These are phyloP conservation scores for Tagetes erecta DNA, from an alignment of 129 eudicot genomes.

Conservation along the genomic window DNA sequence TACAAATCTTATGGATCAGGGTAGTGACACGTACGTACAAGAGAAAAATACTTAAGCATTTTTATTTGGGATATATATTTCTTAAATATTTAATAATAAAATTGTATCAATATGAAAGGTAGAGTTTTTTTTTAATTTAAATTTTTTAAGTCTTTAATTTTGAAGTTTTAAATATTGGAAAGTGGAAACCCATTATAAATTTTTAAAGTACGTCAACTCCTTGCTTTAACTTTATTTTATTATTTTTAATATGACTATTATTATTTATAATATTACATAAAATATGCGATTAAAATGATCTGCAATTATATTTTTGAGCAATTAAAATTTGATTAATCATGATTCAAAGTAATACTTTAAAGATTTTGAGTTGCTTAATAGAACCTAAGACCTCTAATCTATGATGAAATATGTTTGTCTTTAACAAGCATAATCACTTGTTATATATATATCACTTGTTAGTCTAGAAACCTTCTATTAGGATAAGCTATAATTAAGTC, in stretches of 20 bases:
- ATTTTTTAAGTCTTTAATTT: not conserved
- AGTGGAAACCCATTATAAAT: not conserved
- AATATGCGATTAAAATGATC: not conserved
- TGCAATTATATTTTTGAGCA: not conserved
- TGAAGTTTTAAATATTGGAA: not conserved
- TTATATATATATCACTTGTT: too few species aligned
- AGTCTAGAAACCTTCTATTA: too few species aligned
- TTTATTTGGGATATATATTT: too few species aligned
- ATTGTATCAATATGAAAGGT: too few species aligned
- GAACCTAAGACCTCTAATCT: too few species aligned
- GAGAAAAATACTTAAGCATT: not conserved
- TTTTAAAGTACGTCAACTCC: not conserved
- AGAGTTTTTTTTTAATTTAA: too few species aligned
- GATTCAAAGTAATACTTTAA: too few species aligned
- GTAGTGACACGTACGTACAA: slow-evolving; percentile 6
- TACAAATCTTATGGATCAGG: slow-evolving; percentile 1
- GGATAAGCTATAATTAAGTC: too few species aligned
- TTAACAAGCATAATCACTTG: too few species aligned
- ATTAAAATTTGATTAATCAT: not conserved
- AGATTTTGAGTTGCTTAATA: too few species aligned
- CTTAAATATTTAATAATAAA: too few species aligned
- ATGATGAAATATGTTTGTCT: too few species aligned
- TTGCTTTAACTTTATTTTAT: slow-evolving; percentile 10
- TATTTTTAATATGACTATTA: not conserved
- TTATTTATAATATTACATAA: not conserved